Evolutionary conservation across 1,284 basidiomycete genomes (phyloP).

Genomic region (Ceratobasidium sp.): DNA sequence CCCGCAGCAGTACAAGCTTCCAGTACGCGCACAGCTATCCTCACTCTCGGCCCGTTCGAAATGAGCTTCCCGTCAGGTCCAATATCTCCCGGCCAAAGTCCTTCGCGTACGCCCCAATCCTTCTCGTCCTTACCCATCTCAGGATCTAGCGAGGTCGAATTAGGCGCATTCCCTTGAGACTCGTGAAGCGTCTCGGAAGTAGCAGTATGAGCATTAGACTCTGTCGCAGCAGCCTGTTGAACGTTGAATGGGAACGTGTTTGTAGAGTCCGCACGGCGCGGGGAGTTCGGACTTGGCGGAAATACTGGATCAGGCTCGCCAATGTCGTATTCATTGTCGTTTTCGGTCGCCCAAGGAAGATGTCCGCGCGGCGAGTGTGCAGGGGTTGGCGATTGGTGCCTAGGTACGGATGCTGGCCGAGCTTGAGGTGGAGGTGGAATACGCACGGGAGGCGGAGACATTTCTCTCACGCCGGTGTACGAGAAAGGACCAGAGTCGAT

Average conservation of each 20-base stretch:
- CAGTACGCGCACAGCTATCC: constrained; percentile 64
- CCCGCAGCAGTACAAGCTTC: constrained; percentile 67
- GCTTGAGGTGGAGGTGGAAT: constrained; percentile 27
- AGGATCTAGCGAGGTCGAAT: constrained; percentile 39
- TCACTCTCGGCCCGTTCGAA: constrained; percentile 72
- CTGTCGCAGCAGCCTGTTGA: constrained; percentile 13
- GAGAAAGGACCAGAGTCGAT: constrained; percentile 37
- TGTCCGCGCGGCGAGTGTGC: constrained; percentile 19
- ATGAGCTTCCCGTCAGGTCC: constrained; percentile 69
- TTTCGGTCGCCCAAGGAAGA: constrained; percentile 39
- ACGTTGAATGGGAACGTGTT: constrained; percentile 39
- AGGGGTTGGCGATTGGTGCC: constrained; percentile 4
- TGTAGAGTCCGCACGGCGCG: constrained; percentile 25
- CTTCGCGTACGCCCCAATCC: constrained; percentile 56
- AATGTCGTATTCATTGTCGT: constrained; percentile 25
- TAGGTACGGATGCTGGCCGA: background rate
- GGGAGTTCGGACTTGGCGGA: constrained; percentile 20
- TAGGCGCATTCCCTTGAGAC: background rate
- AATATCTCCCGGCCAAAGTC: constrained; percentile 68
- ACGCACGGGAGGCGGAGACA: constrained; percentile 20
- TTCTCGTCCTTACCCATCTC: constrained; percentile 54
- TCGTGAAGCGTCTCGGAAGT: constrained; percentile 23
- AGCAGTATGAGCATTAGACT: constrained; percentile 19
- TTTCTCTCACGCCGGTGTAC: constrained; percentile 36
- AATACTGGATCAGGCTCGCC: constrained; percentile 40